These are phyloP conservation scores for Clausena lansium DNA, from an alignment of 345 rosid genomes.

Conservation along the genomic window DNA sequence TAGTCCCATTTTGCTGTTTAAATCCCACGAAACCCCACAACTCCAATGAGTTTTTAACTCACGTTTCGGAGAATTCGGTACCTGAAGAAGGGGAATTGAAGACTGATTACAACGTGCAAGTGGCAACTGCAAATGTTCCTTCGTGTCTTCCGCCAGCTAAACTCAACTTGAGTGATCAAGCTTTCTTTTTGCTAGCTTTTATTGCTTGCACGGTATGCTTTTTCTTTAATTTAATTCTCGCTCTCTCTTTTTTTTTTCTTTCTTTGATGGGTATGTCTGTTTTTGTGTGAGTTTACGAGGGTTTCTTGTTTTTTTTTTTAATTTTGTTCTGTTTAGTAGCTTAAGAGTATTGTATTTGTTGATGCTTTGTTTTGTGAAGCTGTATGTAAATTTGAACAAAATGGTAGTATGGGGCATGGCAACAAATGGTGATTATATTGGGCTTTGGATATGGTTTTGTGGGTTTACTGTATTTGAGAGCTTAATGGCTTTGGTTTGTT, in stretches of 20 bases:
- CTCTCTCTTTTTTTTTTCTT: neutral
- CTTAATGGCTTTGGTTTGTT: neutral
- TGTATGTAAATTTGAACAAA: neutral
- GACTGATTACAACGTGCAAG: conserved; percentile 44
- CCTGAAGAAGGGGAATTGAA: conserved; percentile 27
- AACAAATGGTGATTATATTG: neutral
- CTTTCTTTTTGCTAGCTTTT: conserved; percentile 71
- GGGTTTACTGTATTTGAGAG: neutral
- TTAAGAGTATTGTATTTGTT: neutral
- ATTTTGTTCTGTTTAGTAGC: neutral
- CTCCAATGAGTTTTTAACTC: conserved; percentile 11
- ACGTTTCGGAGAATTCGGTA: conserved; percentile 18
- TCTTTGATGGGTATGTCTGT: neutral
- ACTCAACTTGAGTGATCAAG: conserved; percentile 64
- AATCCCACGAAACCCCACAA: conserved; percentile 22
- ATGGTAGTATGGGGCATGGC: neutral
- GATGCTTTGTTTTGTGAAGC: neutral
- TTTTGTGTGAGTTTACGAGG: conserved; percentile 3
- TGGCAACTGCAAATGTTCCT: conserved; percentile 49
- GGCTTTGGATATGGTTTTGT: conserved; percentile 7
- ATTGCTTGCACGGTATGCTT: conserved; percentile 77
- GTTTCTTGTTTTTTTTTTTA: neutral
- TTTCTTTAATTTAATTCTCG: neutral
- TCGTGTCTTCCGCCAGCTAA: conserved; percentile 37
- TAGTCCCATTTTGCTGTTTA: conserved; percentile 31